Conservation (phyloP, 2,329 filamentous ascomycete species). For the Ascochyta rabiei region DNA sequence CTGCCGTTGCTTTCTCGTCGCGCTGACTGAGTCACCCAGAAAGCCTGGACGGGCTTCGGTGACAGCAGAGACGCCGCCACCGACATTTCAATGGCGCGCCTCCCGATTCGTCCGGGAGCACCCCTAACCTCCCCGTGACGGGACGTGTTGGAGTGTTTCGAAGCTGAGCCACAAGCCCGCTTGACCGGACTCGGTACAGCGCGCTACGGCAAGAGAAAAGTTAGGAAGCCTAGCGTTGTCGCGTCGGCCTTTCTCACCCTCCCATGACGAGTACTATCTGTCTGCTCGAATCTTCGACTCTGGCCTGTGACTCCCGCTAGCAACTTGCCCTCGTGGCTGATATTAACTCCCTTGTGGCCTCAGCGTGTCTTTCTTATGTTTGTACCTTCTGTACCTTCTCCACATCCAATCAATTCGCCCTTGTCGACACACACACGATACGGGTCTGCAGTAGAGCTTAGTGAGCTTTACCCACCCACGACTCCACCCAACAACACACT, state of each 20-base stretch:
- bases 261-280: conserved; percentile 33
- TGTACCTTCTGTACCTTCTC: conserved; percentile 19
- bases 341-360: conserved; percentile 38
- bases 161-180: conserved; percentile 16
- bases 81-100: conserved; percentile 18
- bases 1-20: conserved; percentile 35
- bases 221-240: conserved; percentile 19
- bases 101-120: conserved; percentile 27
- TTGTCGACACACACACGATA: conserved; percentile 15
- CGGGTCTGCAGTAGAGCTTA: conserved; percentile 20
- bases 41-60: conserved; percentile 24
- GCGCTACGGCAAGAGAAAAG: conserved; percentile 29
- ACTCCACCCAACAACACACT: conserved; percentile 19
- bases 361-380: conserved; percentile 25
- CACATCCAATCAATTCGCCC: conserved; percentile 13
- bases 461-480: conserved; percentile 21
- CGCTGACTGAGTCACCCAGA: conserved; percentile 29
- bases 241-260: conserved; percentile 19
- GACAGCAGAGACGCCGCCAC: conserved; percentile 25
- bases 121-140: conserved; percentile 21
- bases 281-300: conserved; percentile 35
- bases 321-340: conserved; percentile 29
- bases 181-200: conserved; percentile 19
- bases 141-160: conserved; percentile 19
- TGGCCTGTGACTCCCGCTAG: conserved; percentile 34